A percentile compares a stretch with the other conserved stretches of the same genome.
Evolutionary conservation across 495 filamentous ascomycete genomes (phyloP).

Genomic region (Tuber aestivum): DNA sequence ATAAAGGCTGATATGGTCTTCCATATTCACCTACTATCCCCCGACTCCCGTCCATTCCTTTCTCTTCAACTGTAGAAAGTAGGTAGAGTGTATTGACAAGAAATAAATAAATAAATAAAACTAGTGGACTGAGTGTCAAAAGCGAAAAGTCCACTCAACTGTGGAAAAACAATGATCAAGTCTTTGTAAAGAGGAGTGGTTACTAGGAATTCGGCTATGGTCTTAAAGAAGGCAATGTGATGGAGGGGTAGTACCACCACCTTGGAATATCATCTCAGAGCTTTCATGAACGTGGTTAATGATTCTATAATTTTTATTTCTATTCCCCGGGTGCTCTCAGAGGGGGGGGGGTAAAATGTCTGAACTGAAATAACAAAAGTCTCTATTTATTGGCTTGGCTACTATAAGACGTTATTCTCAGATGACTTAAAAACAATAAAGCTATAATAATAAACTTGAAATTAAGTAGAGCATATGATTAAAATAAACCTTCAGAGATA

Average conservation of each 20-base stretch:
- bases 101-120: neutral
- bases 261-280: neutral
- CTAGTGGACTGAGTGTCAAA: neutral
- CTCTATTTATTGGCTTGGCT: no score
- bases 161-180: neutral
- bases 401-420: no score
- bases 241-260: neutral
- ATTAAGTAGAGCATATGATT: no score
- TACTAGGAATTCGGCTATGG: neutral
- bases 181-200: no score
- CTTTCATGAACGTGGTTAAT: no score
- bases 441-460: no score
- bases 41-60: neutral
- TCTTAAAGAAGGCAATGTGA: neutral
- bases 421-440: no score
- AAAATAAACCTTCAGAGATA: no score
- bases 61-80: neutral
- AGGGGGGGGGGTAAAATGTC: no score
- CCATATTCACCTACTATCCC: neutral
- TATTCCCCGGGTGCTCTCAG: no score
- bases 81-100: neutral
- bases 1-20: neutral
- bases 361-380: no score
- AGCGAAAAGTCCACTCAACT: neutral
- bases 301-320: neutral